Conservation (phyloP, 2,329 filamentous ascomycete genomes). For the Colletotrichum simmondsii region DNA sequence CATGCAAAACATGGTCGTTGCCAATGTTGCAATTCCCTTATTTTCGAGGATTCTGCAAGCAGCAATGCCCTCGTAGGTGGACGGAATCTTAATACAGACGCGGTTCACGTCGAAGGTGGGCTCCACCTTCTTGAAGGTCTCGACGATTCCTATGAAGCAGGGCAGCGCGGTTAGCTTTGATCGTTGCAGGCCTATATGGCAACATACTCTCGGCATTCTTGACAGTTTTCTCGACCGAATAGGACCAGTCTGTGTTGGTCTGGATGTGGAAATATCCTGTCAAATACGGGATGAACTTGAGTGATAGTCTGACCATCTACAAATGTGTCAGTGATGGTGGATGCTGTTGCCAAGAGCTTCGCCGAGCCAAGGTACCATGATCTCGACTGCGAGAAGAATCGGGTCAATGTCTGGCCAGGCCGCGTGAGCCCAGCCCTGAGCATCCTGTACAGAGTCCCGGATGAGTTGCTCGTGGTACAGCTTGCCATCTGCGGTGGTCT, state of each 20-base stretch:
- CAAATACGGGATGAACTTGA: conserved; percentile 60
- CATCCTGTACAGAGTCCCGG: conserved; percentile 40
- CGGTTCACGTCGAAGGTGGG: conserved; percentile 56
- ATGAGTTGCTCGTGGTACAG: conserved; percentile 44
- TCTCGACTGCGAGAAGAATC: conserved; percentile 65
- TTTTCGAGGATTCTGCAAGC: conserved; percentile 66
- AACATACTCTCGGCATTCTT: conserved; percentile 60
- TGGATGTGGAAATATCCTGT: conserved; percentile 67
- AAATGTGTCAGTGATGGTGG: neutral
- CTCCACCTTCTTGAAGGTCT: conserved; percentile 56
- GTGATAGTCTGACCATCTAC: conserved; percentile 65
- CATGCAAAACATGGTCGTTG: conserved; percentile 72
- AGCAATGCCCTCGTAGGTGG: conserved; percentile 71
- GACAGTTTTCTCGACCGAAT: conserved; percentile 59
- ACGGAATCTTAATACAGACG: conserved; percentile 72
- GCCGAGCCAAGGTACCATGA: conserved; percentile 52
- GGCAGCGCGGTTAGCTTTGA: neutral
- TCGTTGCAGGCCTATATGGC: neutral
- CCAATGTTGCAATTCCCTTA: conserved; percentile 67
- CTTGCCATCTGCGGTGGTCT: conserved; percentile 35
- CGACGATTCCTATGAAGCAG: conserved; percentile 56
- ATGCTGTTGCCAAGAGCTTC: neutral
- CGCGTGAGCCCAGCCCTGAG: conserved; percentile 33
- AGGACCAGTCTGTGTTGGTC: conserved; percentile 67
- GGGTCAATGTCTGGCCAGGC: conserved; percentile 39